phyloP scores from a whole-genome alignment of 306 rosid genomes.

The Ziziphus jujuba region DNA sequence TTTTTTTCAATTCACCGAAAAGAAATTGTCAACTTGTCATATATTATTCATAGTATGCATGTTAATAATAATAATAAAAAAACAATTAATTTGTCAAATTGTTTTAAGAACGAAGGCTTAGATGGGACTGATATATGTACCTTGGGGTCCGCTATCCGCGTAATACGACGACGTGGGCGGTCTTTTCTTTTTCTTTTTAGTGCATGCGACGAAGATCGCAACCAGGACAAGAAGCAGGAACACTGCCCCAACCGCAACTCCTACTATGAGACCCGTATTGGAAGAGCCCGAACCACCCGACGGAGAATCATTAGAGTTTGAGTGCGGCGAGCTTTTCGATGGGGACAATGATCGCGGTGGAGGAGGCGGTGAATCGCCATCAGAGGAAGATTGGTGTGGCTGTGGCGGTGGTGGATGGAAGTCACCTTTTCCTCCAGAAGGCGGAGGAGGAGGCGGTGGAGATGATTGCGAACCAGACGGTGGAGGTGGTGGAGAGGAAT shows the following conservation, averaged over 20 bases:
- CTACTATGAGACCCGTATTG: slow-evolving; percentile 38
- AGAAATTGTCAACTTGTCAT: too few species aligned
- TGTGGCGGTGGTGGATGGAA: slow-evolving; percentile 9
- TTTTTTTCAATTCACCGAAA: too few species aligned
- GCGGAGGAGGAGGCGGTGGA: slow-evolving; percentile 6
- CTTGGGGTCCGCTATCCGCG: too few species aligned
- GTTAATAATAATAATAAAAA: too few species aligned
- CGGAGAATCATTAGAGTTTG: background rate
- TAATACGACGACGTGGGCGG: background rate
- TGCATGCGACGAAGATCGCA: slow-evolving; percentile 23
- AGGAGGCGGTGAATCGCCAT: slow-evolving; percentile 9
- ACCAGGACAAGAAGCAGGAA: slow-evolving; percentile 41
- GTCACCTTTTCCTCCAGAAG: background rate
- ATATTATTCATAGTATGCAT: too few species aligned
- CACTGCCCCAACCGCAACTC: slow-evolving; percentile 48
- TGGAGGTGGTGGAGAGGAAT: slow-evolving; percentile 24
- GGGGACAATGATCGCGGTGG: slow-evolving; percentile 26
- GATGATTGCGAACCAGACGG: slow-evolving; percentile 16
- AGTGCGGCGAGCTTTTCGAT: background rate
- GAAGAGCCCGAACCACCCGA: background rate
- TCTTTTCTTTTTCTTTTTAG: slow-evolving; percentile 45
- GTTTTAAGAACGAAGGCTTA: too few species aligned
- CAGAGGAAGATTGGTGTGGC: slow-evolving; percentile 2
- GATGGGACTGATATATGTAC: too few species aligned
- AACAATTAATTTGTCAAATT: too few species aligned